Base-by-base conservation (phyloP, 495 filamentous ascomycete genomes). In the Neurospora sublineolata region DNA sequence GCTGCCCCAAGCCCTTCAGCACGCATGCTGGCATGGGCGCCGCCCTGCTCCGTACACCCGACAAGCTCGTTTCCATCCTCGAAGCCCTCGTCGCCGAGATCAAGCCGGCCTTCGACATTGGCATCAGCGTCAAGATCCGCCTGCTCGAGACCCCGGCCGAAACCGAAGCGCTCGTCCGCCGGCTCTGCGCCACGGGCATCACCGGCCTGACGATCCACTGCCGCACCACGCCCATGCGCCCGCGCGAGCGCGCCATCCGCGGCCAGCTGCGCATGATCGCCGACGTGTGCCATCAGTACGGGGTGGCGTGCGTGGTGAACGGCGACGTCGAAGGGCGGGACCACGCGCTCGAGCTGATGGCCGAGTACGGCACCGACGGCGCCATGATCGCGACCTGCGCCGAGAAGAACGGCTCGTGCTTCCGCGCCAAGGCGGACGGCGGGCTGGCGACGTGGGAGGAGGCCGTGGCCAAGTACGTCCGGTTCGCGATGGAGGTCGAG, bases 331-430 rank as follows among this genome's bases (percentile, higher is more conserved):
- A 86, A 20, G 85, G 83, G 18, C 85, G 91, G 39, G 88, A 89
- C 40, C 80, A 95, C 68, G 94, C 89, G 3, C 76, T 90, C 3
- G 77, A 84, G 69, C 81, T 98, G 20, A 88, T 92, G 69, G 67
- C 84, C 18, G 90, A 97, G 76, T 97, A 85, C 75, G 90, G 90
- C 5, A 92, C 91, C 3, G 95, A 98, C 75, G 95, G 94, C 16
- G 94, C 92, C 67, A 99, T 99, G 95, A 97, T 99, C 76, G 96
- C 95, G 12, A 94, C 91, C 3, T 85, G 91, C 8, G 95, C 95
- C 0, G 95, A 98, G 83, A 83, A 88, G 72, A 98, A 99, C 75
- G 87, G 93, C 23, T 94, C 91, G 60, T 91, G 89, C 72, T 99
- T 98, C 83, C 86, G 90, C 39, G 74, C 83, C 3, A 79, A 86